Conservation (phyloP, 2,329 filamentous ascomycete genomes). For the Fusarium sp. region DNA sequence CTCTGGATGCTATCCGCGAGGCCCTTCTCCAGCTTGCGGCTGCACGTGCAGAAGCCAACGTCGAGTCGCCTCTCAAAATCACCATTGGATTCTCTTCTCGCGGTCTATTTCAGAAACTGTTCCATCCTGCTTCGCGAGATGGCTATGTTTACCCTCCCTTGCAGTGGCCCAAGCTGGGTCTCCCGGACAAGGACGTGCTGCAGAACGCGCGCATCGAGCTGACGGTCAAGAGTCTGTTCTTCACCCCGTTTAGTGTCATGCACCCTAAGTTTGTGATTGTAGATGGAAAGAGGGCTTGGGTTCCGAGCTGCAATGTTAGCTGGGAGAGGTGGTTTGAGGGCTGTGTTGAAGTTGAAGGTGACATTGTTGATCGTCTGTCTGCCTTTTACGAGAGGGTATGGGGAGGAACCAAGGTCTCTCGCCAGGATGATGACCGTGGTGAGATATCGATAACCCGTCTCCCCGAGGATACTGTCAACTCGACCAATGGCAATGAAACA, state of each 20-base stretch:
- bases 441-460: neutral
- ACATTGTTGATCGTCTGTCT: constrained; percentile 70
- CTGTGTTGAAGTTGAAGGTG: constrained; percentile 74
- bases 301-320: constrained; percentile 87
- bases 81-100: constrained; percentile 82
- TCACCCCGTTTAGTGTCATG: constrained; percentile 86
- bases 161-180: constrained; percentile 73
- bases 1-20: constrained; percentile 67
- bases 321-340: constrained; percentile 92
- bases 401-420: constrained; percentile 52
- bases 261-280: constrained; percentile 86
- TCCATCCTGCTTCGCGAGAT: constrained; percentile 72
- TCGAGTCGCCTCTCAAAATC: constrained; percentile 63
- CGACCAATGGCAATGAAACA: constrained; percentile 22
- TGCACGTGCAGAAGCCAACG: constrained; percentile 45
- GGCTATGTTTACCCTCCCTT: constrained; percentile 72
- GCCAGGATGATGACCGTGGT: neutral
- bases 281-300: constrained; percentile 73
- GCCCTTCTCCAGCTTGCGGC: constrained; percentile 70
- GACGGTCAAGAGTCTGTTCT: constrained; percentile 81
- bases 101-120: constrained; percentile 78
- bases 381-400: constrained; percentile 78
- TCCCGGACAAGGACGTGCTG: constrained; percentile 67
- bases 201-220: constrained; percentile 73
- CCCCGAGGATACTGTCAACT: neutral